These are phyloP conservation scores for Neckera pumila DNA, from an alignment of 225 moss, liverwort and hornwort species.

Conservation along the genomic window DNA sequence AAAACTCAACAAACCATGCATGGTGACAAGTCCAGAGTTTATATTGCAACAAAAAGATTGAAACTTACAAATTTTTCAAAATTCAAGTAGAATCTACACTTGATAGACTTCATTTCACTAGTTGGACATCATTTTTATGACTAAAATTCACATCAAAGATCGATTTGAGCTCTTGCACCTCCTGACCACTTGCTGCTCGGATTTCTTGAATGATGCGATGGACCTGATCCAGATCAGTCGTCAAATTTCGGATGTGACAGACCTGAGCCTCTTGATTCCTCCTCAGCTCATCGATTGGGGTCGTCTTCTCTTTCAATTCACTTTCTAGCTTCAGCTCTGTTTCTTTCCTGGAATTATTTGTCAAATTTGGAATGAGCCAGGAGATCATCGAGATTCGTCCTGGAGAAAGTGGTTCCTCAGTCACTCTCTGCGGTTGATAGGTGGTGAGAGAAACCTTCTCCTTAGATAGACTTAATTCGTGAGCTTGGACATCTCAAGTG, in stretches of 20 bases:
- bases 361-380: accelerated
- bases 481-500: too few species aligned
- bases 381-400: too few species aligned
- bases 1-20: too few species aligned
- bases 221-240: not conserved
- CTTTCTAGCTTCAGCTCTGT: not conserved
- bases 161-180: not conserved
- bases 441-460: not conserved
- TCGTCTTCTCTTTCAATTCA: not conserved
- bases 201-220: accelerated
- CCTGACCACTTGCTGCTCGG: not conserved
- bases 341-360: too few species aligned
- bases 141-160: not conserved
- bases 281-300: not conserved
- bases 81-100: too few species aligned
- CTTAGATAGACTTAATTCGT: too few species aligned
- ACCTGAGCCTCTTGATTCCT: not conserved
- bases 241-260: not conserved
- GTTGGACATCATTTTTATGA: too few species aligned
- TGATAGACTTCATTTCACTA: too few species aligned
- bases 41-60: too few species aligned
- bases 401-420: not conserved
- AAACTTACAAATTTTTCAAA: too few species aligned
- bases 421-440: not conserved
- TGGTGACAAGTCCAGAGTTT: too few species aligned